phyloP scores from a whole-genome alignment of 768 basidiomycete genomes.

The Phlegmacium glaucopus region DNA sequence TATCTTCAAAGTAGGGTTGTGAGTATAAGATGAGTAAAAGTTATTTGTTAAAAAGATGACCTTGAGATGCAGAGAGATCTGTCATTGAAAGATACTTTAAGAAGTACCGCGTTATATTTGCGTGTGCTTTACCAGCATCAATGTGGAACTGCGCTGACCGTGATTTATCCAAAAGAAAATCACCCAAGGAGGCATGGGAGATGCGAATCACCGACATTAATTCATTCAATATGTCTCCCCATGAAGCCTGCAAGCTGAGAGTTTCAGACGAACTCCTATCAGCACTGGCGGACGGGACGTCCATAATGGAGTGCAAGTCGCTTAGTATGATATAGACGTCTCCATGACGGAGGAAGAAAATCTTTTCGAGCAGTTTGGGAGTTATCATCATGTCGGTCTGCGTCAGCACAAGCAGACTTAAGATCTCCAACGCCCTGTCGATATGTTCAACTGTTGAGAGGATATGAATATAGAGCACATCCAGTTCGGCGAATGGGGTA shows the following conservation, averaged over 20 bases:
- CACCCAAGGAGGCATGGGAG: not conserved
- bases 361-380: conserved; percentile 4
- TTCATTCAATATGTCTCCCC: not conserved
- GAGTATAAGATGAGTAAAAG: no score
- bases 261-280: no score
- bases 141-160: not conserved
- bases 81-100: no score
- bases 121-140: not conserved
- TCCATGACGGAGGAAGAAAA: conserved; percentile 7
- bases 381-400: not conserved
- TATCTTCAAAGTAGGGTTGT: no score
- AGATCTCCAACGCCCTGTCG: conserved; percentile 7
- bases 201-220: no score
- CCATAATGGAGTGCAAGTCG: no score
- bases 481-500: conserved; percentile 12
- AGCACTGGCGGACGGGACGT: no score
- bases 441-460: conserved; percentile 8
- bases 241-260: no score
- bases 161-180: not conserved
- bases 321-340: conserved; percentile 11
- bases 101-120: not conserved
- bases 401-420: conserved; percentile 1
- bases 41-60: no score
- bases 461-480: conserved; percentile 15
- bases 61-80: no score